Evolutionary conservation across 1,284 basidiomycete species (phyloP).

Genomic region (Ganoderma resinaceum): DNA sequence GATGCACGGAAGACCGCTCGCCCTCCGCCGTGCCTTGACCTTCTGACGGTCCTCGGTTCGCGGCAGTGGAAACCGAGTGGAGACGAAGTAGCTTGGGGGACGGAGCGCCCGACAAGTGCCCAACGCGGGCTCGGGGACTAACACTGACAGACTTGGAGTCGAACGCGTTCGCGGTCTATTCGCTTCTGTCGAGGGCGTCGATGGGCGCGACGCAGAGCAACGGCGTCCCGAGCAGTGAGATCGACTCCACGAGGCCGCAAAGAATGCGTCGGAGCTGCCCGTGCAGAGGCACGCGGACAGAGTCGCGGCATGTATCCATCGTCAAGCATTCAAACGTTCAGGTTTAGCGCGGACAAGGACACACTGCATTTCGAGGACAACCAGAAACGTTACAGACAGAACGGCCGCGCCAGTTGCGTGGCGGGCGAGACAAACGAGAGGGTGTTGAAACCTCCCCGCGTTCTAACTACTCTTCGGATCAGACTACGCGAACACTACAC

Average conservation of each 20-base stretch:
- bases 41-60: not conserved
- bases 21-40: not conserved
- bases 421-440: not conserved
- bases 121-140: too few relatives aligned
- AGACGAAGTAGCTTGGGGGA: too few relatives aligned
- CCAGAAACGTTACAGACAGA: not conserved
- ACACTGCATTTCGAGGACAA: not conserved
- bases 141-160: too few relatives aligned
- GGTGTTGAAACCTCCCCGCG: conserved; percentile 6
- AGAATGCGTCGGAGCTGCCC: too few relatives aligned
- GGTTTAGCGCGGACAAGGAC: not conserved
- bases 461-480: not conserved
- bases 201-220: too few relatives aligned
- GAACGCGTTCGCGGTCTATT: not conserved
- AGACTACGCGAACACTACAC: not conserved
- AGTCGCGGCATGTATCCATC: too few relatives aligned
- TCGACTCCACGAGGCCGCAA: too few relatives aligned
- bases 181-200: not conserved
- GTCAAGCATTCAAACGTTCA: not conserved
- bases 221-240: too few relatives aligned
- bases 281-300: too few relatives aligned
- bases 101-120: too few relatives aligned
- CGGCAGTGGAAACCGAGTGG: not conserved
- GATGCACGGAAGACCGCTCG: not conserved
- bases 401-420: not conserved